Evolutionary conservation across 192 early-diverging fungal species (phyloP).

Genomic region (Podila epicladia): DNA sequence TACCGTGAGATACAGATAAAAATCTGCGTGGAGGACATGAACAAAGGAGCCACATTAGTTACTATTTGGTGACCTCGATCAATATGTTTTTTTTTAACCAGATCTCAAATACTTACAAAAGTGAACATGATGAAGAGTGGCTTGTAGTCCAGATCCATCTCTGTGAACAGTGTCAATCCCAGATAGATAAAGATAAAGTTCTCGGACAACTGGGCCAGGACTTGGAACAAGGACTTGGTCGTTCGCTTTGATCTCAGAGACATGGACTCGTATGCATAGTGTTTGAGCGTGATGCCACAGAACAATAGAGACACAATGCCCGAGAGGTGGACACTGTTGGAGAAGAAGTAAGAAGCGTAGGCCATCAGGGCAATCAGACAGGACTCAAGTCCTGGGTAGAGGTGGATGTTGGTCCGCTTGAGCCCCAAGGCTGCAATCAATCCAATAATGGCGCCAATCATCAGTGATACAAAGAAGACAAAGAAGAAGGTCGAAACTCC

Average conservation of each 20-base stretch:
- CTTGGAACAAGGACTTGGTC: slow-evolving; percentile 91
- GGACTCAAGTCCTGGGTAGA: slow-evolving; percentile 86
- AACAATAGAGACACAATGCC: slow-evolving; percentile 97
- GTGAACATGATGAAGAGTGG: slow-evolving; percentile 82
- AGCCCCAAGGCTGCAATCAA: slow-evolving; percentile 83
- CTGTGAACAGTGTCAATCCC: slow-evolving; percentile 92
- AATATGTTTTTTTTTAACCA: neutral
- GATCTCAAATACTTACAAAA: slow-evolving; percentile 53
- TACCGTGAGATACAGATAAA: slow-evolving; percentile 91
- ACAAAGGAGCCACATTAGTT: neutral
- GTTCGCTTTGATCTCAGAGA: slow-evolving; percentile 78
- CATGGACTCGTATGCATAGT: slow-evolving; percentile 95
- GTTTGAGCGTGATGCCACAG: slow-evolving; percentile 91
- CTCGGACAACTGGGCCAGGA: slow-evolving; percentile 92
- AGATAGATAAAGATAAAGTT: slow-evolving; percentile 99
- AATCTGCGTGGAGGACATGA: slow-evolving; percentile 50
- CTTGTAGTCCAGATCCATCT: slow-evolving; percentile 73
- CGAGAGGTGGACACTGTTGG: slow-evolving; percentile 86
- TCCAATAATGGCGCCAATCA: slow-evolving; percentile 85
- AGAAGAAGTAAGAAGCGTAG: slow-evolving; percentile 92
- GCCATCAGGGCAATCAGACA: slow-evolving; percentile 88
- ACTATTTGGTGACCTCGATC: neutral
- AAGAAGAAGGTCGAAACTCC: slow-evolving; percentile 80
- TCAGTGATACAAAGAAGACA: slow-evolving; percentile 84
- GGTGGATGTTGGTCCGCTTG: slow-evolving; percentile 87